Percentiles rank a stretch among this genome's conserved stretches.
These are phyloP conservation scores for Candida ponderosae DNA, from an alignment of 805 yeast genomes.

Conservation along the genomic window DNA sequence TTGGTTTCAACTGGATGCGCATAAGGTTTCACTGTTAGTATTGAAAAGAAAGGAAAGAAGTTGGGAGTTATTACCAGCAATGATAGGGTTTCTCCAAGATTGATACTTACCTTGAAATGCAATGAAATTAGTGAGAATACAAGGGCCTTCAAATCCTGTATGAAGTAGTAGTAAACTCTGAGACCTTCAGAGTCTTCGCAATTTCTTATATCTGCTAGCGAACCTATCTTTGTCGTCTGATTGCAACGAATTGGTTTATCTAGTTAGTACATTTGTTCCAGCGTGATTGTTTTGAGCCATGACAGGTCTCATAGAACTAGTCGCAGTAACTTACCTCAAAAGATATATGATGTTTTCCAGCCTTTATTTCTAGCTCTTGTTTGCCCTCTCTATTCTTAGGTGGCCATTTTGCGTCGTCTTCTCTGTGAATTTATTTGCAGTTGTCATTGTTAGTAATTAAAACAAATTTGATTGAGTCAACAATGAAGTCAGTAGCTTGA, in stretches of 20 bases:
- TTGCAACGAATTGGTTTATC: not conserved
- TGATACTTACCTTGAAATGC: slow-evolving; percentile 29
- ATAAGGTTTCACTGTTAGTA: no score
- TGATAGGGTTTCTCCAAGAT: no score
- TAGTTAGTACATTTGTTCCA: not conserved
- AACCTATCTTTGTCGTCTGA: slow-evolving; percentile 31
- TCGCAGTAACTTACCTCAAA: slow-evolving; percentile 19
- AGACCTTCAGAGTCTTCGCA: slow-evolving; percentile 37
- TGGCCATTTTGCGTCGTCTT: slow-evolving; percentile 35
- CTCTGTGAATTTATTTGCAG: slow-evolving; percentile 11
- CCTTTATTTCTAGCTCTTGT: slow-evolving; percentile 32
- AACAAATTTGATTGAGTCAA: not conserved
- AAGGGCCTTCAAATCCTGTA: slow-evolving; percentile 35
- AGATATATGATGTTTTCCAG: slow-evolving; percentile 24
- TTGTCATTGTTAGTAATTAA: not conserved
- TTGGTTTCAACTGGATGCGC: no score
- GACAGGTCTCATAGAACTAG: not conserved
- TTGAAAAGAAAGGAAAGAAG: no score
- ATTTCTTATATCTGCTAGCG: slow-evolving; percentile 28
- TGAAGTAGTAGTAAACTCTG: slow-evolving; percentile 33
- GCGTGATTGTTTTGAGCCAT: no score
- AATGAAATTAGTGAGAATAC: slow-evolving; percentile 32
- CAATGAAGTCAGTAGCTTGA: no score
- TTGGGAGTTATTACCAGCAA: no score
- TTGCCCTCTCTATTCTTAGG: slow-evolving; percentile 29